phyloP scores from a whole-genome alignment of 495 filamentous ascomycete species.

The Xylaria bambusicola region DNA sequence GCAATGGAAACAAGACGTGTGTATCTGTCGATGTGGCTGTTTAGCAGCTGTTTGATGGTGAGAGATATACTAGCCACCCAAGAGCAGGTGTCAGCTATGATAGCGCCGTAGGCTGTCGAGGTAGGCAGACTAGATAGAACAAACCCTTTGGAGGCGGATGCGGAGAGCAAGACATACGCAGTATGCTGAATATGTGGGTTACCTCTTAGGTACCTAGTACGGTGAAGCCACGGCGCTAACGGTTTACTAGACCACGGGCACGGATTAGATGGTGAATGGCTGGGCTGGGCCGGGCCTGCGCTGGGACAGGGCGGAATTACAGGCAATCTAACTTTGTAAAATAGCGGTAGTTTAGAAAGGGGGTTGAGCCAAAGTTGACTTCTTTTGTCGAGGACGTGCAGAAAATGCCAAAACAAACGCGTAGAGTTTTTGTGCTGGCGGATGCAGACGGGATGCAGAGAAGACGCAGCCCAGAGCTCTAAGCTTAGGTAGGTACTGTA shows the following conservation, averaged over 20 bases:
- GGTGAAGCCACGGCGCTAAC: slow-evolving; percentile 20
- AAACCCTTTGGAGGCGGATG: background rate
- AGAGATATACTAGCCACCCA: background rate
- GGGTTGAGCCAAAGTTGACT: background rate
- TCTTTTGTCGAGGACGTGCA: background rate
- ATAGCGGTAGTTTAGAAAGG: background rate
- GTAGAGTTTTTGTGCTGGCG: background rate
- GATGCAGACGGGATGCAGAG: no score
- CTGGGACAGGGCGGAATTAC: background rate
- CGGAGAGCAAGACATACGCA: slow-evolving; percentile 4
- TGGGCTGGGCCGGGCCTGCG: background rate
- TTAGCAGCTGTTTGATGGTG: background rate
- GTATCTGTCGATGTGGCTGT: background rate
- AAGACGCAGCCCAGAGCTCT: no score
- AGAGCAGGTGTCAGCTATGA: no score
- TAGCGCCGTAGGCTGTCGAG: background rate
- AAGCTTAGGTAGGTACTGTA: background rate
- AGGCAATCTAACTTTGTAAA: background rate
- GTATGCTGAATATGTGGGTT: slow-evolving; percentile 10
- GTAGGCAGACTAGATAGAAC: slow-evolving; percentile 1
- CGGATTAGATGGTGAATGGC: background rate
- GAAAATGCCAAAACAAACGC: background rate
- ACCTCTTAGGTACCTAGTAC: slow-evolving; percentile 11
- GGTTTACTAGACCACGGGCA: slow-evolving; percentile 4
- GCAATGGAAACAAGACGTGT: background rate